Conservation (phyloP, 441 rosid genomes). For the Kokia cookei region DNA sequence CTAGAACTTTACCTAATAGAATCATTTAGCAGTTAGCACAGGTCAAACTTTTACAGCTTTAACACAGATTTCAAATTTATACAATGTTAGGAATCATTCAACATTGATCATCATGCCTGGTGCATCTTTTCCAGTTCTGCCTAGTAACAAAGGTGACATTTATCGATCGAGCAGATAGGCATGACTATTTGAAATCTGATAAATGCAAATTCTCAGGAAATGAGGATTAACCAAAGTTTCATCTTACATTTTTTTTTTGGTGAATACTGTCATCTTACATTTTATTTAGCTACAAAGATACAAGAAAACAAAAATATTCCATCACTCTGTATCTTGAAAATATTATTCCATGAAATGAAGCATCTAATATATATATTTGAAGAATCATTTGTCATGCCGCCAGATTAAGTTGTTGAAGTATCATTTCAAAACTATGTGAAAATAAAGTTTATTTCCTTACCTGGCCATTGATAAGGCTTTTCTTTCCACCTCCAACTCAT, state of each 20-base stretch:
- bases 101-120: neutral
- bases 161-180: neutral
- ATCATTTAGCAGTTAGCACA: neutral
- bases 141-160: neutral
- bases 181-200: neutral
- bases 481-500: constrained; percentile 80
- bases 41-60: neutral
- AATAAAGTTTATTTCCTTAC: constrained; percentile 29
- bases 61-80: neutral
- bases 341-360: neutral
- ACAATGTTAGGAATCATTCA: neutral
- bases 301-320: neutral
- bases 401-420: neutral
- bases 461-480: constrained; percentile 90
- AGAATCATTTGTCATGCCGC: neutral
- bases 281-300: neutral
- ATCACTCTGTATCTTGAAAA: neutral
- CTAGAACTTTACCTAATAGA: neutral
- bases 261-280: neutral
- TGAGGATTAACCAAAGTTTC: neutral
- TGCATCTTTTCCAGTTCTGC: neutral
- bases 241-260: neutral
- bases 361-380: neutral
- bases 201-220: neutral
- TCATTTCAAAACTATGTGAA: neutral